Base-by-base conservation (phyloP, 495 filamentous ascomycete genomes). In the Delitschia confertaspora region DNA sequence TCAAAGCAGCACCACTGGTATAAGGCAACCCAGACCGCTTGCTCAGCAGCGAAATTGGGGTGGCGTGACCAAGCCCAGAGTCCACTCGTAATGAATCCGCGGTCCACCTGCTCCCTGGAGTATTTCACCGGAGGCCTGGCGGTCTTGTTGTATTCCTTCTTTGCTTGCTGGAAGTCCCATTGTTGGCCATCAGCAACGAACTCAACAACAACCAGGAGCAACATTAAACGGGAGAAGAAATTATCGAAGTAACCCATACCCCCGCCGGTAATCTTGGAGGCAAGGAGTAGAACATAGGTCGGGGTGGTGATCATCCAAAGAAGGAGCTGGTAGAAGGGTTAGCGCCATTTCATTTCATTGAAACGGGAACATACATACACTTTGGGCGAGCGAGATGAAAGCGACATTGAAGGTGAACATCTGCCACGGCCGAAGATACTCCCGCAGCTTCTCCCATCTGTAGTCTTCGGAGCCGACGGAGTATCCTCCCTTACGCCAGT, bases 401-500 rank as follows among this genome's bases (percentile, higher is more conserved):
- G 74, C 56, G 49, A 88, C 71, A 66, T 96, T 89, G 65, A 96
- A 79, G 34, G 93, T 44, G 63, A 84, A 83, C 65, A 93, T 93
- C 10, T 79, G 54, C 19, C 68, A 64, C 3, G 64, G 63, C 47
- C 66, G 72, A 25, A 75, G 64, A 30, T 70, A 61, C 14, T 69
- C 56, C 40, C 66, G 69, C 25, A 81, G 49, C 13, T 78, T 67
- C 30, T 65, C 47, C 89, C 89, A 95, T 60, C 93, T 76, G 61
- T 99, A 99, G 64, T 99, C 93, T 63, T 99, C 88, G 8, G 76
- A 79, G 21, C 91, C 89, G 45, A 85, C 70, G 18, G 67, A 64
- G 60, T 96, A 99, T 13, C 93, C 93, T 14, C 93, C 93, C 63
- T 85, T 93, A 37, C 93, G 82, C 83, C 83, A 95, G 63, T 94